A percentile compares a stretch with the other conserved stretches of the same genome.
Conservation (phyloP, 192 early-diverging fungal genomes). For the Coemansia sp. region DNA sequence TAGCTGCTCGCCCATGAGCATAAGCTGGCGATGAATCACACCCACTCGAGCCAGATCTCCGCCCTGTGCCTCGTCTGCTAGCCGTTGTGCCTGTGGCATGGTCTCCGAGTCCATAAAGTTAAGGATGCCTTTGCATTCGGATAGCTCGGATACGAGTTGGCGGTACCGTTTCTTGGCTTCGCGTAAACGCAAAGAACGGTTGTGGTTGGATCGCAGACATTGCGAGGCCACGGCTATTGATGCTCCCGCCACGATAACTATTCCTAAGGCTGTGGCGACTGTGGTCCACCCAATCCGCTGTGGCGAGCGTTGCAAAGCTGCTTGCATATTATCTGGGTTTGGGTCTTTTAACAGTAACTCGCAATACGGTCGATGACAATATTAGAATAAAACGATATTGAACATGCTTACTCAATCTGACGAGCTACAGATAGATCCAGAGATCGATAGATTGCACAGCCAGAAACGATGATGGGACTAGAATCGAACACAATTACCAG, state of each 20-base stretch:
- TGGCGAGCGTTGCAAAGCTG: neutral
- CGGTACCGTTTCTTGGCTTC: conserved; percentile 36
- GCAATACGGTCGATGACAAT: too few relatives aligned
- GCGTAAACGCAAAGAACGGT: conserved; percentile 24
- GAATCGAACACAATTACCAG: neutral
- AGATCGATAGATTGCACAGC: neutral
- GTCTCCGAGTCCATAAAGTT: conserved; percentile 31
- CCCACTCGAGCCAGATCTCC: neutral
- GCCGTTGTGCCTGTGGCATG: conserved; percentile 20
- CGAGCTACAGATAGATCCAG: neutral
- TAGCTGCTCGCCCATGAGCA: conserved; percentile 30
- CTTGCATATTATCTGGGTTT: neutral
- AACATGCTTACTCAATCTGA: neutral
- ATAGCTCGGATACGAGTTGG: conserved; percentile 28
- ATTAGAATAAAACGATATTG: neutral
- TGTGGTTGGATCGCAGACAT: conserved; percentile 32
- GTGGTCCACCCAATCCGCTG: conserved; percentile 9
- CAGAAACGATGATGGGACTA: conserved; percentile 6
- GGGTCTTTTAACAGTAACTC: neutral
- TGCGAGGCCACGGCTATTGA: conserved; percentile 20
- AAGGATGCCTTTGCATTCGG: conserved; percentile 41
- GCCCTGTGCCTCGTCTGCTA: conserved; percentile 9
- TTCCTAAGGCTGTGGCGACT: conserved; percentile 15
- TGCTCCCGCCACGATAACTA: conserved; percentile 23
- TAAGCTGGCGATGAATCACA: conserved; percentile 21